Conservation (phyloP, 441 rosid species). For the Erodium moschatum region DNA sequence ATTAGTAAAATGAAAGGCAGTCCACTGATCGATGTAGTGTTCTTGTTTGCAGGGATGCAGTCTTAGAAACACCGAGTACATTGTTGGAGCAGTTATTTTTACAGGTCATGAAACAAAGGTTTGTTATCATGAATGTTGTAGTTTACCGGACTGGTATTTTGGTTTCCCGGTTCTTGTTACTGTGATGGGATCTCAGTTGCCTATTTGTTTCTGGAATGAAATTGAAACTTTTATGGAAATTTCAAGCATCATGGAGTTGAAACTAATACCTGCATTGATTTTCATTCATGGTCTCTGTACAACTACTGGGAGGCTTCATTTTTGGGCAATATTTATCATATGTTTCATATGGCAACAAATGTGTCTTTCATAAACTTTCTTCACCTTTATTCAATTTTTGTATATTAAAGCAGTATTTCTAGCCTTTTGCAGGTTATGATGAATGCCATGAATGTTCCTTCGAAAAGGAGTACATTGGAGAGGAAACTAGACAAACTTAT, state of each 20-base stretch:
- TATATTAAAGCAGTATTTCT: conserved; percentile 14
- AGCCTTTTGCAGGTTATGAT: conserved; percentile 79
- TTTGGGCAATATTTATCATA: neutral
- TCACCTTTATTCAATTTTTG: conserved; percentile 1
- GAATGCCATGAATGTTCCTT: conserved; percentile 99
- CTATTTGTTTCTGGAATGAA: neutral
- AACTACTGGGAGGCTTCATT: neutral
- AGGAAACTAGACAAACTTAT: conserved; percentile 98
- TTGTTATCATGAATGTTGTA: conserved; percentile 19
- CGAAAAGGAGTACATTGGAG: conserved; percentile 96
- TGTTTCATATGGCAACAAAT: conserved; percentile 1
- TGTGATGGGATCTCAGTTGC: neutral
- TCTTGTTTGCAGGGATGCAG: conserved; percentile 80
- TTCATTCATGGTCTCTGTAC: conserved; percentile 5
- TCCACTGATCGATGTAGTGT: conserved; percentile 19
- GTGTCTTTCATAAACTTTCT: neutral
- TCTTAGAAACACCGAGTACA: conserved; percentile 86
- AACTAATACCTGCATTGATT: conserved; percentile 8
- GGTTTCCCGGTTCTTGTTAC: neutral
- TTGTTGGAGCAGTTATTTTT: conserved; percentile 76
- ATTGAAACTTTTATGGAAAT: neutral
- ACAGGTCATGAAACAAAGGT: conserved; percentile 98
- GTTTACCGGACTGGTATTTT: neutral
- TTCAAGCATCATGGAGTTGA: conserved; percentile 10
- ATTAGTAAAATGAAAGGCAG: conserved; percentile 4